Evolutionary conservation across 108 stramenopile genomes (phyloP), one percentile per base, ranked within the genome.

Genomic region (Fragilaria crotonensis): DNA sequence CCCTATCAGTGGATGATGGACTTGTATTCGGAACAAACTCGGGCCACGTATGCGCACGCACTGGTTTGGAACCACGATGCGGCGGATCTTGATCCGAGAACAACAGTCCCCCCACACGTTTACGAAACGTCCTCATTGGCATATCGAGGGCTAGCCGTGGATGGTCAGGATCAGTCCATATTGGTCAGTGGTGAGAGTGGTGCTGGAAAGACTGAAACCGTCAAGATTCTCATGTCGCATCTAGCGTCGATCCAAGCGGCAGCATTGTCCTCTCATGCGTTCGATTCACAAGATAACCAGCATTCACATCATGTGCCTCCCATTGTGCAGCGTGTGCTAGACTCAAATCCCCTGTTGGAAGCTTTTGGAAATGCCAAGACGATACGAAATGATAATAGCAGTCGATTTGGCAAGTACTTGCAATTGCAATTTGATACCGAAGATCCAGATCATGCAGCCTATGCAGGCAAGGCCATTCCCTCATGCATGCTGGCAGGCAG

Each of bases 181-280:
- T 69, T 94, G 7, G 93, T 95, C 0, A 79, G 75, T 25, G 95
- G 95, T 32, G 95, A 95, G 61, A 78, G 76, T 22, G 95, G 95
- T 25, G 95, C 95, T 25, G 95, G 95, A 21, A 95, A 95, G 68
- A 95, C 95, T 0, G 95, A 95, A 77, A 91, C 89, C 7, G 92
- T 93, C 60, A 95, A 95, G 63, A 89, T 90, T 62, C 75, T 91
- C 4, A 86, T 95, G 86, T 77, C 83, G 29, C 83, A 90, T 72
- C 59, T 95, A 23, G 89, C 94, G 14, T 71, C 76, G 32, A 71
- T 92, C 19, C 84, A 88, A 60, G 25, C 58, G 59, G 68, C 68
- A 3, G 45, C 54, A 17, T 19, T 27, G 33, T 47, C 36, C 51
- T 45, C 25, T 5, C n/a, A n/a, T n/a, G 17, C 4, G 26, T 52